A percentile compares a stretch with the other conserved stretches of the same genome.
Conservation (phyloP, 2,329 filamentous ascomycete genomes). For the Huntiella moniliformis region DNA sequence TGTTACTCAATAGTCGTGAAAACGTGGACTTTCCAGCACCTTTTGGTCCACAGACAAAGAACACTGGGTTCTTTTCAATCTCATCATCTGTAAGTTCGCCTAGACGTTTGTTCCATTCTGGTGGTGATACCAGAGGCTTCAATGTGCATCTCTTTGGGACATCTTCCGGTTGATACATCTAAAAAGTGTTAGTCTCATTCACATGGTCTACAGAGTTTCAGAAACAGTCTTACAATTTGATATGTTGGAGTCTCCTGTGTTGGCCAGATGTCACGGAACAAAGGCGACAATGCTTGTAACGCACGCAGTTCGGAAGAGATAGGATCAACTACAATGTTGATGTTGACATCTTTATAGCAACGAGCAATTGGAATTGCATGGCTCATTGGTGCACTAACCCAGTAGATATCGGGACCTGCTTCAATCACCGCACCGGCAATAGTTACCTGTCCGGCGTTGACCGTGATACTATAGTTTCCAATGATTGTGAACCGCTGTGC, state of each 20-base stretch:
- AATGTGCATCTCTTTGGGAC: conserved; percentile 29
- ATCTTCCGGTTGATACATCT: conserved; percentile 37
- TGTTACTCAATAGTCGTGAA: conserved; percentile 45
- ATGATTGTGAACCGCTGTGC: conserved; percentile 40
- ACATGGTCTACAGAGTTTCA: neutral
- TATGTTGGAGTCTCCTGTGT: conserved; percentile 24
- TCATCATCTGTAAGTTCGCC: conserved; percentile 19
- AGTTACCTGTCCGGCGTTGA: conserved; percentile 42
- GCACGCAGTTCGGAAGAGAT: conserved; percentile 28
- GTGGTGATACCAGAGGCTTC: conserved; percentile 36
- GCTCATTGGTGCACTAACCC: conserved; percentile 48
- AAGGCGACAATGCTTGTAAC: conserved; percentile 41
- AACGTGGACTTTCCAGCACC: conserved; percentile 63
- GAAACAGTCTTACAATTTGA: conserved; percentile 26
- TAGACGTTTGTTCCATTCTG: conserved; percentile 43
- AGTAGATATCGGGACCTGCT: conserved; percentile 27
- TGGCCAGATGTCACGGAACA: conserved; percentile 51
- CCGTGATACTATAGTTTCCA: conserved; percentile 47
- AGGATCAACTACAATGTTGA: conserved; percentile 39
- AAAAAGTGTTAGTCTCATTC: conserved; percentile 14
- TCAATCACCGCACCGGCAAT: conserved; percentile 46
- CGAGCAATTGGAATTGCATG: conserved; percentile 51
- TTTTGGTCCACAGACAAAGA: conserved; percentile 51
- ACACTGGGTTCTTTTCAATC: conserved; percentile 20
- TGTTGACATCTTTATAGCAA: conserved; percentile 27